These are phyloP conservation scores for Coemansia sp. DNA, from an alignment of 192 early-diverging fungal genomes.

Conservation along the genomic window DNA sequence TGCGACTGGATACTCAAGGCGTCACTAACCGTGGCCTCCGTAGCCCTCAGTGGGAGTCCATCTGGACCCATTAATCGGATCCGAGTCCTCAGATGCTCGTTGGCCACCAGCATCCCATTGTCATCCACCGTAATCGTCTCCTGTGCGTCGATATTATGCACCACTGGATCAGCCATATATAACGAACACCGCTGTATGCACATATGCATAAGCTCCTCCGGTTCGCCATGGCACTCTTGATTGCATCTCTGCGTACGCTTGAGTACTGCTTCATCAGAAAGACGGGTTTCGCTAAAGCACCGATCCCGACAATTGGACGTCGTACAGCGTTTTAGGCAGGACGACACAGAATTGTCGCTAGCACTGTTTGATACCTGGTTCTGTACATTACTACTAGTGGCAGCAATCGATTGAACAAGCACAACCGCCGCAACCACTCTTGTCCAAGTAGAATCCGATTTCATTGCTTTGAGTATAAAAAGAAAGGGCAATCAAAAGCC, in stretches of 20 bases:
- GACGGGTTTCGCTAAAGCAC: not conserved
- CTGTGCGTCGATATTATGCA: constrained; percentile 10
- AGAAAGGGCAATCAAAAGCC: not conserved
- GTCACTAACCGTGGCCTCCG: not conserved
- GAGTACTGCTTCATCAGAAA: constrained; percentile 31
- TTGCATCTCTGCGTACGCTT: constrained; percentile 43
- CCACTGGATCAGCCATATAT: constrained; percentile 37
- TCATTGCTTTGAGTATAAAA: not conserved
- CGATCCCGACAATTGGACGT: constrained; percentile 7
- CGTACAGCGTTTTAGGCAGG: not conserved
- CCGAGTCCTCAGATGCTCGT: constrained; percentile 28
- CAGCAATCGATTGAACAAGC: not conserved
- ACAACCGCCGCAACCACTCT: not conserved
- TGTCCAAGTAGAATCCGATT: not conserved
- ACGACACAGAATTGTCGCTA: not conserved
- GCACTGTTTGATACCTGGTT: not conserved
- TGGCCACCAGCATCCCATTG: constrained; percentile 20
- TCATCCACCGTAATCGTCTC: constrained; percentile 1
- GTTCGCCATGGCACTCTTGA: constrained; percentile 35
- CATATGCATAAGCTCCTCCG: constrained; percentile 38
- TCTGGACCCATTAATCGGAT: constrained; percentile 50
- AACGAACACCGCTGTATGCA: constrained; percentile 48
- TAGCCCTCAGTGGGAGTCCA: constrained; percentile 31
- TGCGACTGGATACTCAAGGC: not conserved
- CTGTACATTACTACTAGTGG: not conserved